A percentile compares a stretch with the other conserved stretches of the same genome.
These are phyloP conservation scores for Aegilops speltoides DNA, from an alignment of 176 grass and related monocot species.

Conservation along the genomic window DNA sequence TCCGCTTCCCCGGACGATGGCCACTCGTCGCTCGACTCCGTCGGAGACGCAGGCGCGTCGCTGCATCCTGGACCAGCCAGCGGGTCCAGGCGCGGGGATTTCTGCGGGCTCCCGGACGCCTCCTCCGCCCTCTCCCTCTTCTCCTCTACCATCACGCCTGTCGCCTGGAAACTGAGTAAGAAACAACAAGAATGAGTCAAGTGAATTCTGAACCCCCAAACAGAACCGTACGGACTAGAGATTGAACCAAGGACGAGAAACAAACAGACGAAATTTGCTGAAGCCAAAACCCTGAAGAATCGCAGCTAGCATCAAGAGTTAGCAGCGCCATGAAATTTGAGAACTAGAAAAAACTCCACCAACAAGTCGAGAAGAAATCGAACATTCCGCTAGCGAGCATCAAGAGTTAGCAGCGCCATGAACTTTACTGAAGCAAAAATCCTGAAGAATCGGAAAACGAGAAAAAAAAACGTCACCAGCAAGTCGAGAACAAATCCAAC, in stretches of 20 bases:
- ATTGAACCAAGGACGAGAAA: neutral
- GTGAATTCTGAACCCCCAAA: neutral
- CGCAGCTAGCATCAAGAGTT: neutral
- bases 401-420: neutral
- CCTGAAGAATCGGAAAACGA: neutral
- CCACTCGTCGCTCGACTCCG: neutral
- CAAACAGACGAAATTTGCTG: neutral
- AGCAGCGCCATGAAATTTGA: neutral
- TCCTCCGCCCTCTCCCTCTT: constrained; percentile 8
- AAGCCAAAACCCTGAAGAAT: neutral
- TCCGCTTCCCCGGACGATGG: neutral
- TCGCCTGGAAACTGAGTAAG: neutral
- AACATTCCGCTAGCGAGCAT: neutral
- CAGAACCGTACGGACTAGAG: neutral
- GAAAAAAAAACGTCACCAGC: neutral
- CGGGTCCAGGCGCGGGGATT: neutral
- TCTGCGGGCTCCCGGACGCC: neutral
- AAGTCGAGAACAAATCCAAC: neutral
- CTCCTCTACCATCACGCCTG: constrained; percentile 33
- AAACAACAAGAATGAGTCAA: neutral
- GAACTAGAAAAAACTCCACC: neutral
- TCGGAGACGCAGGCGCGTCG: no score
- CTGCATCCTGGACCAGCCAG: neutral
- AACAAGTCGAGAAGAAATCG: neutral
- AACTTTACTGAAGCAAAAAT: neutral